Evolutionary conservation across 1,139 yeast genomes (phyloP), one percentile per base, ranked within the genome.

Genomic region (Sugiyamaella neomexicana): DNA sequence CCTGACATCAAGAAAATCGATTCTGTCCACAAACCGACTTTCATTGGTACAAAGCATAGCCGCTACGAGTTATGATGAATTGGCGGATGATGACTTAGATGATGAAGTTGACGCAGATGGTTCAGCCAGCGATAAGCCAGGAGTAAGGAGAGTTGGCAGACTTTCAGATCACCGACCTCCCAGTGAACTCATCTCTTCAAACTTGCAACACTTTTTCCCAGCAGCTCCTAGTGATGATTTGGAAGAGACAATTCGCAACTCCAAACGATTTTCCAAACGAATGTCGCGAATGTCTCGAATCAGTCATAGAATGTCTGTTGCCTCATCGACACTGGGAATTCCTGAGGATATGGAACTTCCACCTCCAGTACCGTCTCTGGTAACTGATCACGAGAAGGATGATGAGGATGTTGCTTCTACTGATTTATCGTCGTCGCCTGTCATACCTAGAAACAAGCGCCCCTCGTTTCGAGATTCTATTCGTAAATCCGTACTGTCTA

Each of bases 111-210:
- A 52, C 12, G 54, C 41, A 10, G 57, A 53, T 15, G 54, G 52
- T 25, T 46, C 39, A 29, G 53, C 16, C 8, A 20, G 20, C 17
- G 55, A 52, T n/a, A 41, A 34, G 13, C 52, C 52, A 5, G 46
- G 47, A 41, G 55, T 46, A 12, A 31, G 56, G 31, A 64, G 66
- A 65, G 72, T 71, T 55, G 68, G 54, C 67, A 74, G 63, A 66
- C 75, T 89, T 60, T 86, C 86, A 67, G 95, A 95, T 13, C 97
- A 89, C 67, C 78, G 98, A 65, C 99, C 99, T 10, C 93, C 97
- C 1, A 85, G 95, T 60, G 97, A 90, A 67, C 80, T 90, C 65
- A 93, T 93, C 60, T 89, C 97, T 1, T 85, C 93, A 10, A 90
- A 93, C 66, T 75, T 93, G 63, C 86, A 90, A 1, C 97, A 91